Evolutionary conservation across 192 early-diverging fungal species (phyloP).

Genomic region (Lobosporangium transversale): DNA sequence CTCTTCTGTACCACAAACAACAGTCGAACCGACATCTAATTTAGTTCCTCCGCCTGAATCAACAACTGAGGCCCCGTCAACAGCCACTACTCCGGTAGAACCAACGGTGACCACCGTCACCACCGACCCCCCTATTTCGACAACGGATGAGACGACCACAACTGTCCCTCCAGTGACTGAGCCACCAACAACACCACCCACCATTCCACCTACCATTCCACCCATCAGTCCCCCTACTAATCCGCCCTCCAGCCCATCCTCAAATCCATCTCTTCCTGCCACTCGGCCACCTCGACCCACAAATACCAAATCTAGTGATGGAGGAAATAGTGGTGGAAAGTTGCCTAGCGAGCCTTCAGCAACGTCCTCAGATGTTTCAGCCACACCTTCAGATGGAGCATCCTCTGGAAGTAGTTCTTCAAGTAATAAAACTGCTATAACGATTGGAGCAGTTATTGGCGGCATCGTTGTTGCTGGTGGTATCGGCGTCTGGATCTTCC

Average conservation of each 20-base stretch:
- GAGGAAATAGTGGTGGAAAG: background rate
- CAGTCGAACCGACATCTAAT: background rate
- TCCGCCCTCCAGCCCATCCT: background rate
- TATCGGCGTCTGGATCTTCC: slow-evolving; percentile 51
- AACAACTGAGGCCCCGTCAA: background rate
- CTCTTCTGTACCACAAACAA: background rate
- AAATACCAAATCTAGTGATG: background rate
- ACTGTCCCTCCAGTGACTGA: background rate
- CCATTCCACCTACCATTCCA: background rate
- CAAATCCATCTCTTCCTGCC: background rate
- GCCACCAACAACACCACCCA: background rate
- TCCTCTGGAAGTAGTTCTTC: slow-evolving; percentile 1
- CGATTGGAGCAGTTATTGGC: slow-evolving; percentile 36
- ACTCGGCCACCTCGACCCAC: background rate
- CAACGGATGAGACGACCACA: background rate
- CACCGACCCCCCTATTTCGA: background rate
- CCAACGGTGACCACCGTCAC: background rate
- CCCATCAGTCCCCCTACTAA: slow-evolving; percentile 5
- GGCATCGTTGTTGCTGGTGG: slow-evolving; percentile 23
- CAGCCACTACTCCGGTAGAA: background rate
- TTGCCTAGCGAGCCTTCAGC: background rate
- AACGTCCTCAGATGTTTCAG: background rate
- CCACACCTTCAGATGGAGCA: background rate
- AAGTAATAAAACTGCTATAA: slow-evolving; percentile 37
- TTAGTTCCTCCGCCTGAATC: background rate